Percentiles rank a stretch among this genome's conserved stretches.
Conservation (phyloP, 306 rosid genomes). For the Begonia masoniana region DNA sequence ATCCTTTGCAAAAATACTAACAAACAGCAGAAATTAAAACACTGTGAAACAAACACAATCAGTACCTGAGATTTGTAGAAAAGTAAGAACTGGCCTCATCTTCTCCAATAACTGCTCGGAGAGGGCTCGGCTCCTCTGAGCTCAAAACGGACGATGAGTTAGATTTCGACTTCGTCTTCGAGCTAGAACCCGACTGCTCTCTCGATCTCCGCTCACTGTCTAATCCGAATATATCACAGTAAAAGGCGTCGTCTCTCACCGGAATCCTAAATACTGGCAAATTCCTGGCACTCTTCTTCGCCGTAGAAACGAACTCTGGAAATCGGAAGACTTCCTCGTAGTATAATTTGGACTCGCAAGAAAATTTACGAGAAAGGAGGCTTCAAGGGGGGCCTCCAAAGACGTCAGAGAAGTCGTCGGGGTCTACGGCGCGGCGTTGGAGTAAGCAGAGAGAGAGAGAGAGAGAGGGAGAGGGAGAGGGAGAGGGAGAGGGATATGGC, state of each 20-base stretch:
- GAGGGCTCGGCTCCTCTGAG: constrained; percentile 83
- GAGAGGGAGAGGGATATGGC: no score
- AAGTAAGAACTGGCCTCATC: constrained; percentile 62
- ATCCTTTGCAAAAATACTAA: no score
- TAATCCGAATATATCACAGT: constrained; percentile 59
- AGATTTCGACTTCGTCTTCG: constrained; percentile 51
- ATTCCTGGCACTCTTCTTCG: constrained; percentile 23
- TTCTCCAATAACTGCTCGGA: constrained; percentile 41
- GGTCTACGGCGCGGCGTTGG: constrained; percentile 15
- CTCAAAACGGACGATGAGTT: constrained; percentile 72
- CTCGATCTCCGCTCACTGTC: constrained; percentile 66
- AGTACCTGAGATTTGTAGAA: constrained; percentile 71
- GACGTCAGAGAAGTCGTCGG: constrained; percentile 64
- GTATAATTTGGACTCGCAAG: constrained; percentile 16
- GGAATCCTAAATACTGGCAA: constrained; percentile 66
- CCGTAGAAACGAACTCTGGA: constrained; percentile 22
- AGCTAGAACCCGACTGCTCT: constrained; percentile 51
- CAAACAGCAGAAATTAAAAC: not conserved
- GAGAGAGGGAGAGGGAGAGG: no score
- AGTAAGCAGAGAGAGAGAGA: constrained; percentile 20
- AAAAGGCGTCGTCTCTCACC: constrained; percentile 38
- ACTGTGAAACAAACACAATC: not conserved
- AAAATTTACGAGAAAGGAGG: constrained; percentile 37
- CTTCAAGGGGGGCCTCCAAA: constrained; percentile 84
- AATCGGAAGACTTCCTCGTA: constrained; percentile 51